Percentiles rank a stretch among this genome's conserved stretches.
Conservation (phyloP, 192 early-diverging fungal species). For the Lobosporangium transversale region DNA sequence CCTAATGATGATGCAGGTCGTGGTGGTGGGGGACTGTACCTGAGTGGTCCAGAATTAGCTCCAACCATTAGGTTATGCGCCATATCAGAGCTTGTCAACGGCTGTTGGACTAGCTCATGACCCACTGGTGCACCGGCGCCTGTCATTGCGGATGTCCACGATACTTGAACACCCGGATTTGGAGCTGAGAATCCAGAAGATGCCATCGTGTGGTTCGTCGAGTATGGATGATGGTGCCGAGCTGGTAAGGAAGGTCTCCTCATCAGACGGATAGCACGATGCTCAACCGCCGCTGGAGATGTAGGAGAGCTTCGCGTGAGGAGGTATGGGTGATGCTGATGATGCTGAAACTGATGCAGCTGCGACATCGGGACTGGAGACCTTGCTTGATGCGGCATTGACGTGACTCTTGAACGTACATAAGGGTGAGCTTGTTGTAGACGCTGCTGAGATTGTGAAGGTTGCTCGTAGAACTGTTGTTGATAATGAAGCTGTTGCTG, state of each 20-base stretch:
- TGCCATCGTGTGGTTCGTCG: too few species aligned
- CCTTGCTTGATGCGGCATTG: slow-evolving; percentile 1
- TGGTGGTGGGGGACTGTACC: too few species aligned
- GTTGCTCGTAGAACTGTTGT: not conserved
- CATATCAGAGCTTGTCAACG: too few species aligned
- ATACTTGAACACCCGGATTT: not conserved
- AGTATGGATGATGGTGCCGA: slow-evolving; percentile 17
- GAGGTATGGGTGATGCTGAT: not conserved
- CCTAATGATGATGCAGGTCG: too few species aligned
- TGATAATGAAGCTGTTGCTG: slow-evolving; percentile 7
- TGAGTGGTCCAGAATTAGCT: too few species aligned
- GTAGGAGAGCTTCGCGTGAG: slow-evolving; percentile 1
- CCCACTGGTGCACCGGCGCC: too few species aligned
- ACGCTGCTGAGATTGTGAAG: not conserved
- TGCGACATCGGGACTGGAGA: not conserved
- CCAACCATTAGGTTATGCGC: too few species aligned
- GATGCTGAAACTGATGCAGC: not conserved
- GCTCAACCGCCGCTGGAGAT: slow-evolving; percentile 7
- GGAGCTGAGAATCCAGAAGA: too few species aligned
- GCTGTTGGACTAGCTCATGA: too few species aligned
- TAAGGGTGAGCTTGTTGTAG: not conserved
- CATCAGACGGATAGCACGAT: not conserved
- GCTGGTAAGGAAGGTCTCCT: slow-evolving; percentile 15
- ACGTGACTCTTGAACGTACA: slow-evolving; percentile 8
- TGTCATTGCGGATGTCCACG: not conserved